Percentiles rank a stretch among this genome's conserved stretches.
These are phyloP conservation scores for Trichosporon sp. DNA, from an alignment of 1,284 basidiomycete genomes.

Conservation along the genomic window DNA sequence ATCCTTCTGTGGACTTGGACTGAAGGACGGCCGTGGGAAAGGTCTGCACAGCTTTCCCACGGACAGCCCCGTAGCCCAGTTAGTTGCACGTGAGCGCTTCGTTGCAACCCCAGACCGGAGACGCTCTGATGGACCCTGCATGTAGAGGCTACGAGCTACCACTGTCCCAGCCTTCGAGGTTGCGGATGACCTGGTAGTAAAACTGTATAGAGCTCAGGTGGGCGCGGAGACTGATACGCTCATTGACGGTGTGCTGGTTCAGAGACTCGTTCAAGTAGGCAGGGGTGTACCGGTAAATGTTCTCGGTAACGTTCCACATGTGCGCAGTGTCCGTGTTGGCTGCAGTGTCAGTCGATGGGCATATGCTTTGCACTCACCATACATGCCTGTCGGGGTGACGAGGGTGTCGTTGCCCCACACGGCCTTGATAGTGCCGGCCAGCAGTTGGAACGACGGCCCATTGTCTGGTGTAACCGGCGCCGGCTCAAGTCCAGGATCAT, in stretches of 20 bases:
- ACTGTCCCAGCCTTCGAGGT: conserved; percentile 53
- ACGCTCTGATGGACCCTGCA: no score
- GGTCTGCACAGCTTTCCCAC: no score
- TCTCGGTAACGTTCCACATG: conserved; percentile 56
- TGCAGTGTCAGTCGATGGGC: conserved; percentile 15
- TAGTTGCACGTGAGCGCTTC: no score
- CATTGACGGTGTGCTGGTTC: conserved; percentile 60
- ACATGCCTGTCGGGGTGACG: conserved; percentile 59
- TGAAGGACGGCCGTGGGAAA: no score
- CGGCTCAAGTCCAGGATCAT: conserved; percentile 54
- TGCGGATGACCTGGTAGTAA: conserved; percentile 59
- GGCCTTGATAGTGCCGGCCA: conserved; percentile 54
- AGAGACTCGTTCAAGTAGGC: conserved; percentile 49
- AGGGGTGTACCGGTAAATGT: conserved; percentile 59
- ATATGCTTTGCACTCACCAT: conserved; percentile 17
- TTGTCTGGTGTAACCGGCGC: conserved; percentile 58
- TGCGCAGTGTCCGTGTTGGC: conserved; percentile 30
- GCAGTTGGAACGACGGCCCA: conserved; percentile 31
- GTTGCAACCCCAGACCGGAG: no score
- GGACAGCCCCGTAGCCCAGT: no score
- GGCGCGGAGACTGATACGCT: conserved; percentile 53
- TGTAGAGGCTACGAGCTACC: not conserved
- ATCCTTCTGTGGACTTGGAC: no score
- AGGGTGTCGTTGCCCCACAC: conserved; percentile 55
- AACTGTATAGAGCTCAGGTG: conserved; percentile 58